Conservation (phyloP, 441 rosid genomes). For the Pelargonium exstipulatum region DNA sequence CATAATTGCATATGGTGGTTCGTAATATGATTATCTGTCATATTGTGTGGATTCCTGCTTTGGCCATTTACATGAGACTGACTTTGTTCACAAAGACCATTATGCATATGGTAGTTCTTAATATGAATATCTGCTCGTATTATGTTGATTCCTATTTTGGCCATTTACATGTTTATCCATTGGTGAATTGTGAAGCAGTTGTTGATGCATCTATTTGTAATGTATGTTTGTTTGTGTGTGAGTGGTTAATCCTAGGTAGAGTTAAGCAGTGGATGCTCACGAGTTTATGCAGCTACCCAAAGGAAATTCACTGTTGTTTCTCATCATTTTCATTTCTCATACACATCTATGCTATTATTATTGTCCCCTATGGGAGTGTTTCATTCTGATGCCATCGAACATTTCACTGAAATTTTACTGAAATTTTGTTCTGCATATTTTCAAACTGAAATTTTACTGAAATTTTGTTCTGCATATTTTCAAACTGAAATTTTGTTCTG, state of each 20-base stretch:
- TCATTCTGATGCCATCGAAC: slow-evolving; percentile 18
- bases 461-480: no score
- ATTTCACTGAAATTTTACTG: neutral
- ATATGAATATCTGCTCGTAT: neutral
- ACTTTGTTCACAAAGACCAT: neutral
- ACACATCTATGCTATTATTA: slow-evolving; percentile 9
- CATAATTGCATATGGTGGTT: neutral
- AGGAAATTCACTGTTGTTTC: slow-evolving; percentile 9
- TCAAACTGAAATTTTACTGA: no score
- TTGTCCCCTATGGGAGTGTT: slow-evolving; percentile 32
- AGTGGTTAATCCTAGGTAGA: neutral
- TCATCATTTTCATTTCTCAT: slow-evolving; percentile 5
- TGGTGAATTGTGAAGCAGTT: neutral
- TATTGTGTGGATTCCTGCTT: neutral
- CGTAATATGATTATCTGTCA: neutral
- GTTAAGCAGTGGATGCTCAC: slow-evolving; percentile 4
- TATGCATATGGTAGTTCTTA: neutral
- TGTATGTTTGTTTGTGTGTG: neutral
- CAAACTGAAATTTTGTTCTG: no score
- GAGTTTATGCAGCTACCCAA: neutral
- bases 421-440: no score
- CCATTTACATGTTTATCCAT: neutral
- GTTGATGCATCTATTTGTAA: neutral
- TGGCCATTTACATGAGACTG: neutral
- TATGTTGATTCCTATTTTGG: neutral